Base-by-base conservation (phyloP, 164 flowering plant genomes). In the Platanus orientalis region DNA sequence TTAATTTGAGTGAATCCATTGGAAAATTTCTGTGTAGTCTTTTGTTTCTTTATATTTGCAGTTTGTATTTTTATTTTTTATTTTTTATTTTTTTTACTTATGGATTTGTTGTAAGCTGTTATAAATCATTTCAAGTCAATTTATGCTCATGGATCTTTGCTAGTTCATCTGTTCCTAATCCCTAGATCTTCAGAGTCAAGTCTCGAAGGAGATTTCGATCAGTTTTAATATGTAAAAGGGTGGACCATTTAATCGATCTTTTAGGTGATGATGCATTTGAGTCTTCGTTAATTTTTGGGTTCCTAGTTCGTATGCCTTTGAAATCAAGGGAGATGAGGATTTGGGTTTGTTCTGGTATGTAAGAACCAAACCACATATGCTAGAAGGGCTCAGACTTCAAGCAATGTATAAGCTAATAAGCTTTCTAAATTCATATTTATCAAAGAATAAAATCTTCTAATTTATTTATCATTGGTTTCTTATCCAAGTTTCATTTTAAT, bases 191-290 rank as follows among this genome's bases (percentile, higher is more conserved):
- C 25, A 5, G 6, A 4, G 7, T n/a, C 19, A 20, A 9, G 39
- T 14, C n/a, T n/a, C 19, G 0, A 10, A 9, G 23, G 5, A 7
- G 0, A 28, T 28, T 56, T 30, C 21, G 23, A 0, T 29, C 4
- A 9, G 10, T 36, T 19, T 9, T 13, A 30, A 56, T 40, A 19
- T 29, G 23, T 36, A 17, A 20, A n/a, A 19, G 36, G n/a, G 7
- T 29, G 29, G 19, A 14, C 59, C 59, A 56, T 28, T 19, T 28
- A 29, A n/a, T 56, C 39, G 21, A 26, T 29, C 49, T 1, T 2
- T 56, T 7, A 9, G 23, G 59, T 30, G n/a, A 16, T 30, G n/a
- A 27, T 56, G 25, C 58, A 61, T 63, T 64, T 29, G 36, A 16
- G 58, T 55, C 10, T 34, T n/a, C 58, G 58, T 10, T 55, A 55